Evolutionary conservation across 352 stramenopile genomes (phyloP).

Genomic region (Pythium brassicae): DNA sequence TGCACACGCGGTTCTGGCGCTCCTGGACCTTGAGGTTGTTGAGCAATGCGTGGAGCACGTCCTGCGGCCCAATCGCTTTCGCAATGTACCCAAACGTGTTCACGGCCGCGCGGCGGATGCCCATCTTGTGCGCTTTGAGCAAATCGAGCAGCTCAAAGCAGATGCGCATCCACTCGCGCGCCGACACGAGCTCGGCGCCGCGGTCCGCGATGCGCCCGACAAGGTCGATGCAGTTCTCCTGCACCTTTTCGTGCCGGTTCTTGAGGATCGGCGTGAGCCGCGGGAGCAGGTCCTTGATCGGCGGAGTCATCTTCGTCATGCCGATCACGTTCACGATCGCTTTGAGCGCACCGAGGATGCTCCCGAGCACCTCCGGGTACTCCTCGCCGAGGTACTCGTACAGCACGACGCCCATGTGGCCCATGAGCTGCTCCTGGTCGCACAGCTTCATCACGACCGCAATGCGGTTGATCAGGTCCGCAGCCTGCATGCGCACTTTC

Average conservation of each 20-base stretch:
- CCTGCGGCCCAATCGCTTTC: conserved; percentile 97
- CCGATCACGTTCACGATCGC: conserved; percentile 99
- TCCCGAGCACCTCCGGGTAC: conserved; percentile 98
- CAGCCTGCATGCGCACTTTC: conserved; percentile 98
- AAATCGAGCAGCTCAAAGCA: conserved; percentile 99
- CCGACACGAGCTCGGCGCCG: conserved; percentile 96
- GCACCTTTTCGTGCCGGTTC: conserved; percentile 99
- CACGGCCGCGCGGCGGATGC: conserved; percentile 96
- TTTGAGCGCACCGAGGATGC: conserved; percentile 97
- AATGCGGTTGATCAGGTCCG: conserved; percentile 98
- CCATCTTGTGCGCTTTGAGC: conserved; percentile 99
- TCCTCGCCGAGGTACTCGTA: conserved; percentile 99
- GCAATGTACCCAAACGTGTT: conserved; percentile 99
- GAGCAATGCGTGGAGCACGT: conserved; percentile 98
- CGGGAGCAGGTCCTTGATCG: conserved; percentile 98
- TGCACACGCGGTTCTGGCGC: conserved; percentile 98
- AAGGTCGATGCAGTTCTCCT: conserved; percentile 99
- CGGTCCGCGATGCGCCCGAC: conserved; percentile 98
- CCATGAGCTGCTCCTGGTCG: conserved; percentile 98
- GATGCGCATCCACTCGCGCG: conserved; percentile 99
- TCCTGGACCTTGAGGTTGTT: conserved; percentile 99
- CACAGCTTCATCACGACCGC: conserved; percentile 99
- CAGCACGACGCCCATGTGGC: conserved; percentile 97
- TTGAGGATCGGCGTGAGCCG: conserved; percentile 98
- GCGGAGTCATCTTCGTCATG: conserved; percentile 99